Percentiles rank a stretch among this genome's conserved stretches.
These are phyloP conservation scores for Kwoniella shandongensis DNA, from an alignment of 768 basidiomycete species.

Conservation along the genomic window DNA sequence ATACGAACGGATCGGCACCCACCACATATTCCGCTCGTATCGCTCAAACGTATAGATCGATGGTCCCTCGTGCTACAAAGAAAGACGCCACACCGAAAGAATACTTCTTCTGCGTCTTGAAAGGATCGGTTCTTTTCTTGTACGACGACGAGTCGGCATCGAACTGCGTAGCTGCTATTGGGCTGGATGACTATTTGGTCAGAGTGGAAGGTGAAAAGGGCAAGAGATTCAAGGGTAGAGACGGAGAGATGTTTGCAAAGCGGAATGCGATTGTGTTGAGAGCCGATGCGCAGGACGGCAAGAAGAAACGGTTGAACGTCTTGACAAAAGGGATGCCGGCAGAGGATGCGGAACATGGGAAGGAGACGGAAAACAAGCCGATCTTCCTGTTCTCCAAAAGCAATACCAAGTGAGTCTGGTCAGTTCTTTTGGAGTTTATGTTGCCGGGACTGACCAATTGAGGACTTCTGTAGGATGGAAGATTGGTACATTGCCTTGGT, in stretches of 20 bases:
- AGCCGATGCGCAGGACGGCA: constrained; percentile 12
- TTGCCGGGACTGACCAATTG: not conserved
- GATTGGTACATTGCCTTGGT: constrained; percentile 71
- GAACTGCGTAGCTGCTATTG: constrained; percentile 88
- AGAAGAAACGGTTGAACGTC: constrained; percentile 31
- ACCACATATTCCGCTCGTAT: constrained; percentile 35
- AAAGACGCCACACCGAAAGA: constrained; percentile 68
- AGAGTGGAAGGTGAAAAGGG: constrained; percentile 68
- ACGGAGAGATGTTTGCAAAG: constrained; percentile 83
- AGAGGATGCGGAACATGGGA: constrained; percentile 56
- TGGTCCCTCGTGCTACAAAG: constrained; percentile 29
- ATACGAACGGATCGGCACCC: not conserved
- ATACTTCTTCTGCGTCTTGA: constrained; percentile 87
- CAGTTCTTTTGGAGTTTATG: not conserved
- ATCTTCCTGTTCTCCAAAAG: constrained; percentile 94
- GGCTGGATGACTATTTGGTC: constrained; percentile 76
- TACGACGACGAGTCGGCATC: constrained; percentile 90
- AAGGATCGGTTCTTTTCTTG: constrained; percentile 84
- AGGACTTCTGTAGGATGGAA: constrained; percentile 66
- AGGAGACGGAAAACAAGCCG: constrained; percentile 59
- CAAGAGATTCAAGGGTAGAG: constrained; percentile 41
- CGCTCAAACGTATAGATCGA: constrained; percentile 35
- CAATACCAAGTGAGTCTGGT: constrained; percentile 61
- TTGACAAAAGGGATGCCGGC: constrained; percentile 49
- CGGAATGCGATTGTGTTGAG: constrained; percentile 70